phyloP scores from a whole-genome alignment of 257 asterid genomes.

The Avicennia marina region DNA sequence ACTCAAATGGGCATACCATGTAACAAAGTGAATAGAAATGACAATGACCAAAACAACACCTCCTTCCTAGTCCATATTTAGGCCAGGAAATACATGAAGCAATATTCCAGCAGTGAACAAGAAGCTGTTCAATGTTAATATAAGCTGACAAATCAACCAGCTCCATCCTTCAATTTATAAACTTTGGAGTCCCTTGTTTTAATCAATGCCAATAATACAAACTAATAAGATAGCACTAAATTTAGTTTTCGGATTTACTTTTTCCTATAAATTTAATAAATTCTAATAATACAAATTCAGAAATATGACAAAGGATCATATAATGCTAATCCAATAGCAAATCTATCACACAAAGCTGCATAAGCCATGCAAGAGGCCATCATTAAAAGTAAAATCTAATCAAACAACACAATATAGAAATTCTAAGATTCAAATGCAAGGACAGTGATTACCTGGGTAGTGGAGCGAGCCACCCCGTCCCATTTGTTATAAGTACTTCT shows the following conservation, averaged over 20 bases:
- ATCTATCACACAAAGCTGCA: not conserved
- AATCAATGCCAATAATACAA: not conserved
- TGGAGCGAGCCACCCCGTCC: conserved; percentile 96
- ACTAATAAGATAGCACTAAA: not conserved
- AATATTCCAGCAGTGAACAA: not conserved
- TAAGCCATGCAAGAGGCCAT: not conserved
- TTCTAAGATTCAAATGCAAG: not conserved
- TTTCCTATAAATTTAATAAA: not conserved
- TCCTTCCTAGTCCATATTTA: too few species aligned
- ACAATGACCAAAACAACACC: not conserved
- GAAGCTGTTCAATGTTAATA: not conserved
- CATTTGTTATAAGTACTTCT: conserved; percentile 86
- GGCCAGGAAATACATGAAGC: too few species aligned
- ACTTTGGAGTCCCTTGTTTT: not conserved
- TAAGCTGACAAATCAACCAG: conserved; percentile 1
- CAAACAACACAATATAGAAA: not conserved
- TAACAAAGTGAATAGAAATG: not conserved
- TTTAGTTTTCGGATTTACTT: not conserved
- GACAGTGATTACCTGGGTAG: conserved; percentile 62
- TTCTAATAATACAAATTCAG: not conserved
- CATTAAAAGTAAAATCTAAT: not conserved
- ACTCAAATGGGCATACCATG: not conserved
- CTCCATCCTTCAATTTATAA: not conserved
- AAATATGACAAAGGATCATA: too few species aligned
- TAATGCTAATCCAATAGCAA: too few species aligned